These are phyloP conservation scores for Zygotorulaspora florentina DNA, from an alignment of 805 yeast genomes.

Conservation along the genomic window DNA sequence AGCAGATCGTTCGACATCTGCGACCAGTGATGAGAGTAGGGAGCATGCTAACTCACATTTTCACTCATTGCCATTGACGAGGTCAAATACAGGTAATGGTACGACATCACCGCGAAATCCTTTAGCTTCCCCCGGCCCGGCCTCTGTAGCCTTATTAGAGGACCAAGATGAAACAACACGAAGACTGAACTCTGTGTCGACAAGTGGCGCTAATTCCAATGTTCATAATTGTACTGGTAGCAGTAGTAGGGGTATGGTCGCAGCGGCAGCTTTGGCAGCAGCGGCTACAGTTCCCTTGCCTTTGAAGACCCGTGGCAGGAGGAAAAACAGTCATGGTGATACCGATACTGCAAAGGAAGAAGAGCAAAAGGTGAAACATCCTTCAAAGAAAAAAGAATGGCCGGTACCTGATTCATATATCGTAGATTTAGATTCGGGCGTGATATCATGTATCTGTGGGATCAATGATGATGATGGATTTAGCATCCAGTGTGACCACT, in stretches of 20 bases:
- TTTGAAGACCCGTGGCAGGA: slow-evolving; percentile 21
- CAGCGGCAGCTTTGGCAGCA: slow-evolving; percentile 80
- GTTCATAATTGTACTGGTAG: neutral
- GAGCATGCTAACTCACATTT: slow-evolving; percentile 26
- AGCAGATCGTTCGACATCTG: neutral
- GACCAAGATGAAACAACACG: slow-evolving; percentile 8
- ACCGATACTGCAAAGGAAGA: slow-evolving; percentile 3
- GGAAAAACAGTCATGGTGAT: slow-evolving; percentile 4
- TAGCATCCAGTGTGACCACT: slow-evolving; percentile 89
- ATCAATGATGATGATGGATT: slow-evolving; percentile 87
- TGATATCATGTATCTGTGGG: slow-evolving; percentile 86
- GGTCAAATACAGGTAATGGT: slow-evolving; percentile 13
- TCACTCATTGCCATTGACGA: slow-evolving; percentile 8
- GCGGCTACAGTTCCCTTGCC: slow-evolving; percentile 78
- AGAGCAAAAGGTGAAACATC: slow-evolving; percentile 7
- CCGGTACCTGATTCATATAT: slow-evolving; percentile 44
- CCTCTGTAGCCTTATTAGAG: slow-evolving; percentile 38
- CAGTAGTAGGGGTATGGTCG: slow-evolving; percentile 53
- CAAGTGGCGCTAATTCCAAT: neutral
- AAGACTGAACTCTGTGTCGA: neutral
- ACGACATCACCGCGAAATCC: slow-evolving; percentile 19
- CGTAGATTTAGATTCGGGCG: slow-evolving; percentile 78
- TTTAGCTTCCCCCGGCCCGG: slow-evolving; percentile 45
- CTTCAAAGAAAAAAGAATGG: slow-evolving; percentile 20
- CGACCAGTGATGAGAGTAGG: slow-evolving; percentile 21